These are phyloP conservation scores for Brettanomyces naardenensis DNA, from an alignment of 805 yeast species.

Conservation along the genomic window DNA sequence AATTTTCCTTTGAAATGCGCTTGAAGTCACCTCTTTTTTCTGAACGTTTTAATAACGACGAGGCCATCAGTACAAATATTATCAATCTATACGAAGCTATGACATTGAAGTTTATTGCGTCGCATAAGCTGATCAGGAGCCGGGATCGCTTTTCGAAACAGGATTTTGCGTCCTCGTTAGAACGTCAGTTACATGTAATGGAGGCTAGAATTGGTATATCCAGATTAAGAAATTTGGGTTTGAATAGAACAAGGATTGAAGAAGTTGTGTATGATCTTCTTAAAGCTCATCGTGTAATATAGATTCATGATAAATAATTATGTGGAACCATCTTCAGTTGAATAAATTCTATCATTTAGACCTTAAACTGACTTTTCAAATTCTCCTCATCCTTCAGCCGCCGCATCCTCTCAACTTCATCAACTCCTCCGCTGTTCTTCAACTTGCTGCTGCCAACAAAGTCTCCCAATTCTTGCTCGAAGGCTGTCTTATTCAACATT, in stretches of 20 bases:
- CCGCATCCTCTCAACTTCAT: slow-evolving; percentile 70
- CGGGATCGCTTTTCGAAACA: slow-evolving; percentile 3
- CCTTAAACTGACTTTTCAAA: slow-evolving; percentile 42
- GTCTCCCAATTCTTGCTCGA: slow-evolving; percentile 77
- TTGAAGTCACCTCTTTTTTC: slow-evolving; percentile 3
- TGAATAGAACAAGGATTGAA: no score
- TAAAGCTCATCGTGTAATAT: not conserved
- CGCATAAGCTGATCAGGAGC: slow-evolving; percentile 9
- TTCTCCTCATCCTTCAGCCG: slow-evolving; percentile 64
- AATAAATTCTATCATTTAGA: no score
- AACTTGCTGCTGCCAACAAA: slow-evolving; percentile 75
- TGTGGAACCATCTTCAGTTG: no score
- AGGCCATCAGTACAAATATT: slow-evolving; percentile 16
- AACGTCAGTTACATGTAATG: not conserved
- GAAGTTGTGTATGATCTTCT: not conserved
- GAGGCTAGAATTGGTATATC: not conserved
- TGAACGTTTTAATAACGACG: slow-evolving; percentile 13
- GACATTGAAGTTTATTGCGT: slow-evolving; percentile 11
- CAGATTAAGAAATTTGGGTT: no score
- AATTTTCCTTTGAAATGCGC: slow-evolving; percentile 5
- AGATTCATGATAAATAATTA: not conserved
- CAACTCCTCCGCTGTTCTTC: slow-evolving; percentile 82
- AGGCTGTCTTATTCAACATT: slow-evolving; percentile 48
- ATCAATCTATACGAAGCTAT: slow-evolving; percentile 11
- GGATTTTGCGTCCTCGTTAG: not conserved